A percentile compares a stretch with the other conserved stretches of the same genome.
These are phyloP conservation scores for Fusarium verticillioides DNA, from an alignment of 2,329 filamentous ascomycete species.

Conservation along the genomic window DNA sequence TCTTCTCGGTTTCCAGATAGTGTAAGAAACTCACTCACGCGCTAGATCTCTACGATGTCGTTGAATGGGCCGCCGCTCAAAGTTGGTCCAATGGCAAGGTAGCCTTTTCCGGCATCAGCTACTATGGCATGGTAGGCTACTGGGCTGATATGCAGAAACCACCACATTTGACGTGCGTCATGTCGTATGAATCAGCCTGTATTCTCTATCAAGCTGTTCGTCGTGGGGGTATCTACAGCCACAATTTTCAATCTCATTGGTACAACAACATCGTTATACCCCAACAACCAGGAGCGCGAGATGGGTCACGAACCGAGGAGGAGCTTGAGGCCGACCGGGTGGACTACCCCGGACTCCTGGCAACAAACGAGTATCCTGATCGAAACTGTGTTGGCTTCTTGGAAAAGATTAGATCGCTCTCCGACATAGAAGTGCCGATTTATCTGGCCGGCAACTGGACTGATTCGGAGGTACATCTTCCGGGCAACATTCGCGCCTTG, in stretches of 20 bases:
- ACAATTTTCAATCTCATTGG: neutral
- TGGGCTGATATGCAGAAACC: neutral
- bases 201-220: neutral
- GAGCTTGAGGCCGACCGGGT: neutral
- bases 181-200: neutral
- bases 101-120: neutral
- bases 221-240: neutral
- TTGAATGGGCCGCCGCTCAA: neutral
- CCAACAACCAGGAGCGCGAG: neutral
- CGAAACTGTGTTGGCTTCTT: rapidly evolving
- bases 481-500: neutral
- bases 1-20: neutral
- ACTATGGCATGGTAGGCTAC: neutral
- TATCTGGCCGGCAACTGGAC: neutral
- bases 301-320: neutral
- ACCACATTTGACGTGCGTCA: neutral
- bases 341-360: rapidly evolving
- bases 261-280: neutral
- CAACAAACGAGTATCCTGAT: neutral
- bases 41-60: neutral
- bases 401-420: neutral
- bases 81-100: neutral
- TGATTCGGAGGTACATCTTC: neutral
- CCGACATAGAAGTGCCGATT: rapidly evolving
- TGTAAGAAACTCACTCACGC: rapidly evolving